Evolutionary conservation across 495 filamentous ascomycete genomes (phyloP), one percentile per base, ranked within the genome.

Genomic region (Aspergillus asperescens): DNA sequence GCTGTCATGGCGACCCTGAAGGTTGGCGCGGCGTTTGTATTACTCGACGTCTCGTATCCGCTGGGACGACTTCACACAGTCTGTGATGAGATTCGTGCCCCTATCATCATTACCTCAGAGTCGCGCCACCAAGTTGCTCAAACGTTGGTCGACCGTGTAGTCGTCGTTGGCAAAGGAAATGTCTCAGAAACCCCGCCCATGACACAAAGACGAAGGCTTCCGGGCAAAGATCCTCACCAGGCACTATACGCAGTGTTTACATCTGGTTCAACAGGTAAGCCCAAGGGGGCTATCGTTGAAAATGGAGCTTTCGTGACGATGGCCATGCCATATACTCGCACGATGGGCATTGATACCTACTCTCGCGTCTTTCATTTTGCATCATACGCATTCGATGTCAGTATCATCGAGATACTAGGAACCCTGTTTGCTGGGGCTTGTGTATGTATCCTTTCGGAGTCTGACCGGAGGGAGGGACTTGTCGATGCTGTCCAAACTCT

Each of bases 21-120:
- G 46, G 71, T 75, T 10, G 78, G 77, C 1, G 73, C 64, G 9
- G 73, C 68, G 0, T 74, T 70, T 58, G 64, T 76, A 8, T 60
- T 63, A 0, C 55, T 83, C 5, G 77, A 81, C 50, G 63, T 68
- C 5, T 48, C 61, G 0, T 62, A 71, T 5, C 1, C 63, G 69
- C 35, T 66, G 68, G 4, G 64, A 77, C 20, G 54, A 79, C 23
- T 54, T n/a, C n/a, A n/a, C n/a, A 63, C n/a, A 66, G 62, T 16
- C 73, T 79, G 16, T 38, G n/a, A 5, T 5, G 3, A 5, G 16
- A 15, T 5, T n/a, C 4, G 34, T 19, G 34, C n/a, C 16, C 6
- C 10, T 7, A 1, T 38, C 5, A n/a, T 18, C 6, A 18, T 38
- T 8, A 19, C 6, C 15, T 38, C 34, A 6, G 34, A 19, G 15